These are phyloP conservation scores for Cutaneotrichosporon sp. DNA, from an alignment of 1,284 basidiomycete species.

Conservation along the genomic window DNA sequence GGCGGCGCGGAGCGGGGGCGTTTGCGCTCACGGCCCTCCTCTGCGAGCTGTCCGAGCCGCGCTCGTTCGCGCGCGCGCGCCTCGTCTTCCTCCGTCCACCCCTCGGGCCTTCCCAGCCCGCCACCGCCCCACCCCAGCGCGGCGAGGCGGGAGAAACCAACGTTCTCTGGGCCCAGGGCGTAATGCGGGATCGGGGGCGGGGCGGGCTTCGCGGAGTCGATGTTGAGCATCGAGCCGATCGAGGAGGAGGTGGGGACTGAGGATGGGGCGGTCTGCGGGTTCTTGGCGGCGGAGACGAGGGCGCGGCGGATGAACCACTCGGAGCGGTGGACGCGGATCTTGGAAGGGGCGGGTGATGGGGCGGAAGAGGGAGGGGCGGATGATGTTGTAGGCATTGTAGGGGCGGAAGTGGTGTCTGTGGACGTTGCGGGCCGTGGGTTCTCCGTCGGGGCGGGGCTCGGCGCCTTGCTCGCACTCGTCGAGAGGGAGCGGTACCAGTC, in stretches of 20 bases:
- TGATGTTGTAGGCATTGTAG: background rate
- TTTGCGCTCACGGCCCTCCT: background rate
- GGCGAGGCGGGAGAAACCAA: slow-evolving; percentile 42
- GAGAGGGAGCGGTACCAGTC: slow-evolving; percentile 42
- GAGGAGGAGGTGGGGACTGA: slow-evolving; percentile 21
- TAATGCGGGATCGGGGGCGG: slow-evolving; percentile 28
- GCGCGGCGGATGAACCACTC: slow-evolving; percentile 53
- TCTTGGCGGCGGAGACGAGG: slow-evolving; percentile 25
- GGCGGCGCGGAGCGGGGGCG: slow-evolving; percentile 21
- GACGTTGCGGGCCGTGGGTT: background rate
- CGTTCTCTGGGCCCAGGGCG: slow-evolving; percentile 48
- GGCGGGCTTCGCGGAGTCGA: slow-evolving; percentile 14
- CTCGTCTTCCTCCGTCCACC: slow-evolving; percentile 20
- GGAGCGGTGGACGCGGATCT: slow-evolving; percentile 32
- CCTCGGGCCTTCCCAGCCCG: slow-evolving; percentile 41
- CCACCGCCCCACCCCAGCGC: slow-evolving; percentile 48
- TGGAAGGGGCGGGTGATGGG: background rate
- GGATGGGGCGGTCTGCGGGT: slow-evolving; percentile 4
- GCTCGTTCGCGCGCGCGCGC: background rate
- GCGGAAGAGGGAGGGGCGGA: background rate
- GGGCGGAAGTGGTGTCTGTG: slow-evolving; percentile 19
- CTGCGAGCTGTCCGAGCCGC: too few relatives aligned
- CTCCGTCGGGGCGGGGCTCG: background rate
- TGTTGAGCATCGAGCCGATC: slow-evolving; percentile 39
- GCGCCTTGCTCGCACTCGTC: slow-evolving; percentile 4